Conservation (phyloP, 495 filamentous ascomycete genomes). For the Penicillium salamii region DNA sequence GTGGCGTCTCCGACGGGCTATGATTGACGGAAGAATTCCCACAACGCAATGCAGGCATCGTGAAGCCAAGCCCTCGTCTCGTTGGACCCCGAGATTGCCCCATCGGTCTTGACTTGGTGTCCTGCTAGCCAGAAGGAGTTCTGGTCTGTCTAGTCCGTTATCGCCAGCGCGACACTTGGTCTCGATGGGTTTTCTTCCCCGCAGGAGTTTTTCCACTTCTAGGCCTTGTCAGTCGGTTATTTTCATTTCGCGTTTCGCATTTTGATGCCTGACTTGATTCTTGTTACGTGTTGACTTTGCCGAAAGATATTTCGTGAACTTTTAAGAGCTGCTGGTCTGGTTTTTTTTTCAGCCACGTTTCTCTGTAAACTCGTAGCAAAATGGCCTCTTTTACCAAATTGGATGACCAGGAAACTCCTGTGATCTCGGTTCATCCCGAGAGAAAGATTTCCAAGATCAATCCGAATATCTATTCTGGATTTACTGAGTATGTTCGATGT, state of each 20-base stretch:
- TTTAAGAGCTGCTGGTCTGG: not conserved
- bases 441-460: constrained; percentile 66
- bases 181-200: constrained; percentile 15
- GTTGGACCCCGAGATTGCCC: not conserved
- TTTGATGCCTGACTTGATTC: not conserved
- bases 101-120: not conserved
- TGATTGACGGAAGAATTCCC: constrained; percentile 39
- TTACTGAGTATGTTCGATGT: constrained; percentile 58
- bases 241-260: not conserved
- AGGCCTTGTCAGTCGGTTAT: not conserved
- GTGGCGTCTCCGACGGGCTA: not conserved
- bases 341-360: not conserved
- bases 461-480: constrained; percentile 71
- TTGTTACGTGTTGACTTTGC: not conserved
- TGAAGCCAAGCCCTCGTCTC: not conserved
- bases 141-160: not conserved
- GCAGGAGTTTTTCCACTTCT: constrained; percentile 29
- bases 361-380: not conserved
- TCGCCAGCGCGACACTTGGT: not conserved
- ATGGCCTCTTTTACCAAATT: constrained; percentile 74
- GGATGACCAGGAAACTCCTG: constrained; percentile 51
- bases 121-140: not conserved
- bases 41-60: not conserved
- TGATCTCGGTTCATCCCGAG: constrained; percentile 57
- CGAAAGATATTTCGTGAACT: not conserved